A percentile compares a stretch with the other conserved stretches of the same genome.
phyloP scores from a whole-genome alignment of 257 asterid species.

The Haberlea rhodopensis region DNA sequence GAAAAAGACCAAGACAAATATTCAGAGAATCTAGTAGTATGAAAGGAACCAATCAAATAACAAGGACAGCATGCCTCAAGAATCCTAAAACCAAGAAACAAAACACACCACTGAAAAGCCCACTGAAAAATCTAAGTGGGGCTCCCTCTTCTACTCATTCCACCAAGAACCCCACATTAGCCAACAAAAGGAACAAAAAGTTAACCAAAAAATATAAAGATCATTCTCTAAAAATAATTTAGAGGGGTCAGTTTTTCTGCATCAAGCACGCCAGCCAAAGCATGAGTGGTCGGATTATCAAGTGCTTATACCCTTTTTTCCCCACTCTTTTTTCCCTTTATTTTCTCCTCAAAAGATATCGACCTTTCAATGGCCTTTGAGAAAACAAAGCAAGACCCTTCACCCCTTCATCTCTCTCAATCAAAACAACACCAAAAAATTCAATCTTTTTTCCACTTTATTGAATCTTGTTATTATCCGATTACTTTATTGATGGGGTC shows the following conservation, averaged over 20 bases:
- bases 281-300: constrained; percentile 69
- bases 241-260: constrained; percentile 51
- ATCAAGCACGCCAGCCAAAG: constrained; percentile 90
- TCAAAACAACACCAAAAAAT: constrained; percentile 40
- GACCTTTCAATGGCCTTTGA: constrained; percentile 52
- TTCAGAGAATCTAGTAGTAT: constrained; percentile 53
- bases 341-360: constrained; percentile 49
- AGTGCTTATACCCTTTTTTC: constrained; percentile 32
- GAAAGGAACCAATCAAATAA: constrained; percentile 43
- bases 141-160: constrained; percentile 46
- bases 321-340: constrained; percentile 26
- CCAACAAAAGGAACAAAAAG: constrained; percentile 33
- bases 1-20: constrained; percentile 34
- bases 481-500: constrained; percentile 14
- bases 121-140: constrained; percentile 80
- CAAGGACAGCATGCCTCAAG: constrained; percentile 49
- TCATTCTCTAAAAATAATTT: constrained; percentile 13
- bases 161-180: constrained; percentile 51
- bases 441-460: constrained; percentile 18
- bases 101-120: constrained; percentile 62
- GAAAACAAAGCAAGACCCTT: no score
- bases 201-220: constrained; percentile 11
- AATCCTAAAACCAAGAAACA: constrained; percentile 68
- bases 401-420: constrained; percentile 1
- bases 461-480: constrained; percentile 6